Evolutionary conservation across 1,139 yeast genomes (phyloP).

Genomic region (Pichia cactophila): DNA sequence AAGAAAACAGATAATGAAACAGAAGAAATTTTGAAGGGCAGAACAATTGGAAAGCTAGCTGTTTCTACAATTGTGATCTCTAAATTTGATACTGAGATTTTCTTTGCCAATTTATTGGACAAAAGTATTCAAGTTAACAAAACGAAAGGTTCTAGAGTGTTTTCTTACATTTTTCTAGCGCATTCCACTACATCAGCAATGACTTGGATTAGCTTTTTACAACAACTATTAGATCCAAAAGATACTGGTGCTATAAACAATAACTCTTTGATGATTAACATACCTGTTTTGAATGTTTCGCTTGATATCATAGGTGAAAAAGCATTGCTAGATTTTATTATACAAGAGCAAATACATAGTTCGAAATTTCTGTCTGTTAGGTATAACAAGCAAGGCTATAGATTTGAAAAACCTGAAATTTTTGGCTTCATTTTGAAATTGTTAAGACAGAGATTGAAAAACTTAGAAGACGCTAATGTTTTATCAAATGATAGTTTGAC

Average conservation of each 20-base stretch:
- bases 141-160: conserved; percentile 24
- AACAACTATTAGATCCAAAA: conserved; percentile 32
- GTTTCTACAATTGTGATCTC: conserved; percentile 16
- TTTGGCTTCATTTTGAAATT: conserved; percentile 31
- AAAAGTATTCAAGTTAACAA: conserved; percentile 51
- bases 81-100: conserved; percentile 31
- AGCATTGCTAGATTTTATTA: conserved; percentile 4
- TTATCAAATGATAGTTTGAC: conserved; percentile 9
- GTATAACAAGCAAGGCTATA: conserved; percentile 31
- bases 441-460: conserved; percentile 1
- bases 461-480: neutral
- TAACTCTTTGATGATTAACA: conserved; percentile 23
- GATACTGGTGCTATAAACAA: neutral
- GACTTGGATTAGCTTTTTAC: conserved; percentile 58
- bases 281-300: conserved; percentile 47
- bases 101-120: conserved; percentile 59
- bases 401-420: conserved; percentile 29
- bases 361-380: conserved; percentile 12
- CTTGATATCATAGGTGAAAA: conserved; percentile 29
- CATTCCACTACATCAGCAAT: conserved; percentile 38
- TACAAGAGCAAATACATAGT: neutral
- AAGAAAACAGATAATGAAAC: neutral
- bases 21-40: neutral
- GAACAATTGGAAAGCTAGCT: neutral
- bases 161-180: conserved; percentile 45